Percentiles rank a stretch among this genome's conserved stretches.
Conservation (phyloP, 768 basidiomycete species). For the Gautieria morchelliformis region DNA sequence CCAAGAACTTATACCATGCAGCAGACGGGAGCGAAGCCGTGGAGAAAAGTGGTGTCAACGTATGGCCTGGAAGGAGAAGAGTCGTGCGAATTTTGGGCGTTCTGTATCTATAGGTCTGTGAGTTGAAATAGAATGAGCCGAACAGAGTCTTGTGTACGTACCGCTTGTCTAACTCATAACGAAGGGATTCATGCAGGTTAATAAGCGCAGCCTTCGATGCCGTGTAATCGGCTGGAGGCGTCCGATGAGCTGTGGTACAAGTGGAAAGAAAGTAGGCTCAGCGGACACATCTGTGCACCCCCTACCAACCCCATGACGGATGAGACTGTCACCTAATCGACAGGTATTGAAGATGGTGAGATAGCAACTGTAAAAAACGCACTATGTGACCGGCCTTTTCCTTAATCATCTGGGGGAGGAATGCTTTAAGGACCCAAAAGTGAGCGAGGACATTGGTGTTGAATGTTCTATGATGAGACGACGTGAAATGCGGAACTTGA, state of each 20-base stretch:
- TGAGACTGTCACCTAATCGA: slow-evolving; percentile 58
- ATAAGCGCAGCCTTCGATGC: slow-evolving; percentile 90
- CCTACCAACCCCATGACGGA: slow-evolving; percentile 69
- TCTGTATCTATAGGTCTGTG: slow-evolving; percentile 39
- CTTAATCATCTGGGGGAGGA: slow-evolving; percentile 81
- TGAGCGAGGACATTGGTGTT: slow-evolving; percentile 81
- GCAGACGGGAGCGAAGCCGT: slow-evolving; percentile 39
- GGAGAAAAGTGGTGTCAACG: slow-evolving; percentile 72
- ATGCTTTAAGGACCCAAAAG: slow-evolving; percentile 89
- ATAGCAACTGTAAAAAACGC: slow-evolving; percentile 18
- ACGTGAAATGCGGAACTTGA: neutral
- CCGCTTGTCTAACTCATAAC: slow-evolving; percentile 80
- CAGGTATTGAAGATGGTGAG: slow-evolving; percentile 2
- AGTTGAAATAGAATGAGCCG: slow-evolving; percentile 6
- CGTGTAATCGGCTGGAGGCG: slow-evolving; percentile 65
- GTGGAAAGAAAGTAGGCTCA: slow-evolving; percentile 4
- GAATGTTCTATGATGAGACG: slow-evolving; percentile 55
- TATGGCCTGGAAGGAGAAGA: slow-evolving; percentile 71
- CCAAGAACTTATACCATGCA: slow-evolving; percentile 57
- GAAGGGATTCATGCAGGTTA: slow-evolving; percentile 71
- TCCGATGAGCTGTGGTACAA: neutral
- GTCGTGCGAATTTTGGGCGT: slow-evolving; percentile 80
- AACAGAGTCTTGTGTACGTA: slow-evolving; percentile 20
- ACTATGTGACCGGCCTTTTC: slow-evolving; percentile 79
- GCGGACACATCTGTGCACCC: slow-evolving; percentile 66